Evolutionary conservation across 345 rosid genomes (phyloP).

Genomic region (Gossypium mustelinum): DNA sequence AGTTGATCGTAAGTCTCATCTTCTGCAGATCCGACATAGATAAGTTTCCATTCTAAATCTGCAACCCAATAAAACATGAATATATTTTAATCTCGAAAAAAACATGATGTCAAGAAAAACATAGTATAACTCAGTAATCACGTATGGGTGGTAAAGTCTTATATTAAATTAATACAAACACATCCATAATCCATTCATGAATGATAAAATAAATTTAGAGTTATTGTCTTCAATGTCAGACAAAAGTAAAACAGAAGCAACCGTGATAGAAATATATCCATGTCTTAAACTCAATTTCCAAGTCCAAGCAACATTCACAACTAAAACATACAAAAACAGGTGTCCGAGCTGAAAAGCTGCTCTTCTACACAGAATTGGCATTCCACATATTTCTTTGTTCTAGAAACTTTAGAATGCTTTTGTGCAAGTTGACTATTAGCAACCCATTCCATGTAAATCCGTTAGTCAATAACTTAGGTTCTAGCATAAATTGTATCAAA

Average conservation of each 20-base stretch:
- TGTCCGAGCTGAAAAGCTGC: neutral
- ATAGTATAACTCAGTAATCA: neutral
- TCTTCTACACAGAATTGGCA: neutral
- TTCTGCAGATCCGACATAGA: slow-evolving; percentile 96
- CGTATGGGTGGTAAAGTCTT: neutral
- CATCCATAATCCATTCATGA: neutral
- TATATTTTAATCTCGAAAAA: neutral
- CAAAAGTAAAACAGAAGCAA: neutral
- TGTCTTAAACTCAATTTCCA: neutral
- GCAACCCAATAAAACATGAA: slow-evolving; percentile 9
- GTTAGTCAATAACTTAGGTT: neutral
- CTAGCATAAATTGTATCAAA: neutral
- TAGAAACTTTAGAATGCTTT: neutral
- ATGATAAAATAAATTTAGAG: neutral
- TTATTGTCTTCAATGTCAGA: neutral
- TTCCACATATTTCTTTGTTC: neutral
- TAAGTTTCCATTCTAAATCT: slow-evolving; percentile 96
- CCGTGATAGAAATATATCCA: neutral
- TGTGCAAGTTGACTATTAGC: neutral
- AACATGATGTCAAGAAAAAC: neutral
- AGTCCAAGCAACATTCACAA: neutral
- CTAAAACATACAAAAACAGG: neutral
- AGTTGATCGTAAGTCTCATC: slow-evolving; percentile 86
- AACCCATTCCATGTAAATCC: neutral
- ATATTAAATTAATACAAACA: neutral